phyloP scores from a whole-genome alignment of 495 filamentous ascomycete species.

The Penicillium manginii region DNA sequence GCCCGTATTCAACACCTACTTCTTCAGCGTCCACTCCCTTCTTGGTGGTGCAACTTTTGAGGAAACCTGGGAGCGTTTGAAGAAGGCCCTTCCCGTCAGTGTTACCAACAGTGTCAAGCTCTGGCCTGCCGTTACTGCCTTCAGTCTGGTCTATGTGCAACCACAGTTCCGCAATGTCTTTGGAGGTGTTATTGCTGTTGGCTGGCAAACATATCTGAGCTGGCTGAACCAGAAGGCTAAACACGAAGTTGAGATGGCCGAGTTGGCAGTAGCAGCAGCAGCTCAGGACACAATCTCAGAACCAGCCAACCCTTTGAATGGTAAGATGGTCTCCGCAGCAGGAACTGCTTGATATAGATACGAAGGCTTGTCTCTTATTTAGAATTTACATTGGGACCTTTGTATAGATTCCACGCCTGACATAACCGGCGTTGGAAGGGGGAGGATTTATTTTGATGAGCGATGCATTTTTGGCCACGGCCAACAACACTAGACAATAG shows the following conservation, averaged over 20 bases:
- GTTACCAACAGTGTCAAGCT: constrained; percentile 81
- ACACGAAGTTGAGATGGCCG: constrained; percentile 48
- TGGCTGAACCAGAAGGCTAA: constrained; percentile 79
- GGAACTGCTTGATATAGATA: constrained; percentile 29
- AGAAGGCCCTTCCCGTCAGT: constrained; percentile 74
- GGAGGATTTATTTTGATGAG: constrained; percentile 9
- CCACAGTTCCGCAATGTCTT: constrained; percentile 80
- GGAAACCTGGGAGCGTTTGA: constrained; percentile 70
- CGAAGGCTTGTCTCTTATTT: not conserved
- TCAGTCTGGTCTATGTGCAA: constrained; percentile 83
- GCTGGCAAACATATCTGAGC: constrained; percentile 90
- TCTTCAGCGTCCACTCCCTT: constrained; percentile 83
- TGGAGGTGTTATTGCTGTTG: constrained; percentile 74
- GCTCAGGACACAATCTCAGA: constrained; percentile 6
- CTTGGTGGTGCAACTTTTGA: constrained; percentile 58
- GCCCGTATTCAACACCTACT: constrained; percentile 86
- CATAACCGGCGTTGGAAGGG: not conserved
- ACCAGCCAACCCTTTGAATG: constrained; percentile 12
- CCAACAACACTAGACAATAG: constrained; percentile 23
- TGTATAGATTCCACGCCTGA: constrained; percentile 4
- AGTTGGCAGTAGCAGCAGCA: constrained; percentile 32
- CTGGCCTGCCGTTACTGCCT: constrained; percentile 87
- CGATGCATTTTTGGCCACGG: constrained; percentile 26
- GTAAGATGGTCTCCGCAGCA: constrained; percentile 20
- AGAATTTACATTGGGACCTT: constrained; percentile 7